Evolutionary conservation across 805 yeast species (phyloP).

Genomic region (Sugiyamaella chiloensis): DNA sequence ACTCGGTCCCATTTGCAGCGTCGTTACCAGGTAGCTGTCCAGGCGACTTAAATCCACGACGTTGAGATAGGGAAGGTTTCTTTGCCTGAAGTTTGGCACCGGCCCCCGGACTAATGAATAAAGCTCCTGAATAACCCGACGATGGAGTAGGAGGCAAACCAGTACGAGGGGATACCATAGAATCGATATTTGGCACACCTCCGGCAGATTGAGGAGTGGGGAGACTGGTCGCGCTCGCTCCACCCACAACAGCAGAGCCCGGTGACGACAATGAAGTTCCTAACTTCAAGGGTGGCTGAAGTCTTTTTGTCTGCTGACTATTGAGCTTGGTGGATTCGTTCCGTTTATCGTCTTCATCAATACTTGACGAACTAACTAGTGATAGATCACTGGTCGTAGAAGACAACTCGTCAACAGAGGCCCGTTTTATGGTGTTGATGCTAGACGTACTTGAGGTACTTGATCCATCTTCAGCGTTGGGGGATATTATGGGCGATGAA

Average conservation of each 20-base stretch:
- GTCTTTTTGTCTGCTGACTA: background rate
- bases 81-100: constrained; percentile 25
- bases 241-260: background rate
- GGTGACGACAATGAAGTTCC: no score
- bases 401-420: background rate
- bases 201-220: constrained; percentile 18
- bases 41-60: constrained; percentile 33
- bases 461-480: constrained; percentile 12
- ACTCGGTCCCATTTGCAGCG: constrained; percentile 3
- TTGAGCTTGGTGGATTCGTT: background rate
- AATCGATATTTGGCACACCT: constrained; percentile 1
- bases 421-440: background rate
- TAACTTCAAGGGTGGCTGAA: background rate
- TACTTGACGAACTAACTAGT: no score
- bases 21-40: background rate
- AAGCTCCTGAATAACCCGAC: constrained; percentile 28
- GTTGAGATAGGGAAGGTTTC: constrained; percentile 33
- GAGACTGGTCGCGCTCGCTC: constrained; percentile 1
- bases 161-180: constrained; percentile 22
- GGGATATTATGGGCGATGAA: constrained; percentile 14
- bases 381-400: background rate
- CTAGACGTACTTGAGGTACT: background rate
- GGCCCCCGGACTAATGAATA: constrained; percentile 27
- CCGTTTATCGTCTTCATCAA: background rate
- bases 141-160: constrained; percentile 17